Conservation (phyloP, 2,329 filamentous ascomycete genomes). For the Microsporum canis region DNA sequence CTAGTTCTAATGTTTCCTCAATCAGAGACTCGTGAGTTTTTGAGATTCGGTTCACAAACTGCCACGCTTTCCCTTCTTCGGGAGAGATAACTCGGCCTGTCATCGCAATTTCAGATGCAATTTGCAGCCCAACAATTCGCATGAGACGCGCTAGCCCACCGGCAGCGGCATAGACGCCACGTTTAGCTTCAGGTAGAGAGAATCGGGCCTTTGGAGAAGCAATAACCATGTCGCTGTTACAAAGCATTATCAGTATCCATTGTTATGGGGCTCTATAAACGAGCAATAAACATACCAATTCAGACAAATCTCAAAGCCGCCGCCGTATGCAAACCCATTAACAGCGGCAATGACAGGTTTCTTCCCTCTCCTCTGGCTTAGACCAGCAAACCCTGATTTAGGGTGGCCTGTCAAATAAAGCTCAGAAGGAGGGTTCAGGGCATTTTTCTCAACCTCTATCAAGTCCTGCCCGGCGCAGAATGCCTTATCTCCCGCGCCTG, state of each 20-base stretch:
- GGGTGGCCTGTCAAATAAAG: constrained; percentile 30
- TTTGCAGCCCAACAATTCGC: constrained; percentile 55
- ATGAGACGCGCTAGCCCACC: constrained; percentile 58
- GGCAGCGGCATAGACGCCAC: constrained; percentile 59
- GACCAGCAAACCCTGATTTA: constrained; percentile 42
- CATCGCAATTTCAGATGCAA: constrained; percentile 61
- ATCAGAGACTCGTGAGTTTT: constrained; percentile 62
- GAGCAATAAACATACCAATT: constrained; percentile 50
- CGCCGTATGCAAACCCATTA: constrained; percentile 65
- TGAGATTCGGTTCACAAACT: constrained; percentile 55
- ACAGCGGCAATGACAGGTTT: constrained; percentile 70
- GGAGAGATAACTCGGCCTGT: constrained; percentile 51
- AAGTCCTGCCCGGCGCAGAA: constrained; percentile 38
- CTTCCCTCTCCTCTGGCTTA: constrained; percentile 47
- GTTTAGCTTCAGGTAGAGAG: constrained; percentile 57
- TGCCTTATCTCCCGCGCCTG: constrained; percentile 33
- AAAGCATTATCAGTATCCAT: constrained; percentile 34
- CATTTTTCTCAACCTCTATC: constrained; percentile 31
- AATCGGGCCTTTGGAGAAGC: constrained; percentile 50
- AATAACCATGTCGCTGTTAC: constrained; percentile 55
- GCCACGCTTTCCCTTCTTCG: constrained; percentile 49
- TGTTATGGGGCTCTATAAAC: neutral
- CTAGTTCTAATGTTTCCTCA: constrained; percentile 56
- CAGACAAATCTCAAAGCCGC: constrained; percentile 76
- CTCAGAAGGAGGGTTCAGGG: constrained; percentile 17